A percentile compares a stretch with the other conserved stretches of the same genome.
Conservation (phyloP, 164 flowering plant species). For the Cinnamomum micranthum region DNA sequence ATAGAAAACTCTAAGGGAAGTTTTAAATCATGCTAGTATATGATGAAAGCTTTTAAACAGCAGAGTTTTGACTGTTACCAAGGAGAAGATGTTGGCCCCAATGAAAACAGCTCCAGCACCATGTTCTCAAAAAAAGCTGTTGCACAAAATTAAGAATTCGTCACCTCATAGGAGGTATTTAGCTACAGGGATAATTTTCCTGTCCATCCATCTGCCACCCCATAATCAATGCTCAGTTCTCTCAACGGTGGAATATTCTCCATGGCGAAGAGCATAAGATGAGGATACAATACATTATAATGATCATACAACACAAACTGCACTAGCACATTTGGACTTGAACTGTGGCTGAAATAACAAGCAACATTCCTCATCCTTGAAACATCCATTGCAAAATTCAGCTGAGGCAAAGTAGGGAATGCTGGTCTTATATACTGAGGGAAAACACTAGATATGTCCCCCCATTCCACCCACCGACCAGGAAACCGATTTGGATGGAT, state of each 20-base stretch:
- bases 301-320: slow-evolving; percentile 82
- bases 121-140: slow-evolving; percentile 12
- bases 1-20: background rate
- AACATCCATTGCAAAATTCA: slow-evolving; percentile 89
- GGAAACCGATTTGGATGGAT: slow-evolving; percentile 70
- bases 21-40: background rate
- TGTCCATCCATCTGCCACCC: slow-evolving; percentile 58
- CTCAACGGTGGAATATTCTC: slow-evolving; percentile 89
- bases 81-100: slow-evolving; percentile 13
- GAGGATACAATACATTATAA: slow-evolving; percentile 64
- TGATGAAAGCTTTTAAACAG: background rate
- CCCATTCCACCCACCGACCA: slow-evolving; percentile 77
- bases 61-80: background rate
- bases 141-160: slow-evolving; percentile 14
- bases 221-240: slow-evolving; percentile 90
- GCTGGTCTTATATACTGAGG: slow-evolving; percentile 44
- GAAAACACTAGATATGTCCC: slow-evolving; percentile 65
- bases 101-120: slow-evolving; percentile 13
- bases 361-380: slow-evolving; percentile 84
- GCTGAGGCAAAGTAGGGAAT: slow-evolving; percentile 56
- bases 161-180: slow-evolving; percentile 13
- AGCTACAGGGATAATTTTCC: slow-evolving; percentile 64
- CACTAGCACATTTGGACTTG: slow-evolving; percentile 76
- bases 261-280: slow-evolving; percentile 84
- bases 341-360: slow-evolving; percentile 82